Evolutionary conservation across 345 rosid genomes (phyloP).

Genomic region (Orychophragmus violaceus): DNA sequence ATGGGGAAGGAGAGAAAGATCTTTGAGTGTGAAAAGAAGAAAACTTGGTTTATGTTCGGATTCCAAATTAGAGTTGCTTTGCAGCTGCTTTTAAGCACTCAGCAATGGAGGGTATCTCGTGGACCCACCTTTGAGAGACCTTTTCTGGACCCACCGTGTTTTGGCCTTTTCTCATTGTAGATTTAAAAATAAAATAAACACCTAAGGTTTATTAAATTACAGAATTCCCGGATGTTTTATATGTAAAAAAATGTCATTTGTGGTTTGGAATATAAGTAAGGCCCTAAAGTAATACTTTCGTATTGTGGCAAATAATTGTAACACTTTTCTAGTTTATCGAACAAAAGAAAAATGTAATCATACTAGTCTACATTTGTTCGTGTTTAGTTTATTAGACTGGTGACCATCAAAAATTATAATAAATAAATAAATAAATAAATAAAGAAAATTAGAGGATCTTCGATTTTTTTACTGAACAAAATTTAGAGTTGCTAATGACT

Average conservation of each 20-base stretch:
- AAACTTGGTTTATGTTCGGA: conserved; percentile 20
- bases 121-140: conserved; percentile 28
- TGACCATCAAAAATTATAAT: no score
- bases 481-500: no score
- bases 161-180: background rate
- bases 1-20: conserved; percentile 8
- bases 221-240: background rate
- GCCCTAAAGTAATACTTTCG: no score
- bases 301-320: no score
- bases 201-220: background rate
- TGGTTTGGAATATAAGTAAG: background rate
- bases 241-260: background rate
- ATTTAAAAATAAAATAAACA: background rate
- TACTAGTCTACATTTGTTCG: background rate
- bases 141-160: conserved; percentile 29
- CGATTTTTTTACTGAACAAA: no score
- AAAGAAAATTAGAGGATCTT: no score
- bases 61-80: conserved; percentile 31
- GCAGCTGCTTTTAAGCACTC: conserved; percentile 50
- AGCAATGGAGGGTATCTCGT: conserved; percentile 13
- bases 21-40: conserved; percentile 22
- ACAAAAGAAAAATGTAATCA: no score
- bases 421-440: no score
- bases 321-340: no score
- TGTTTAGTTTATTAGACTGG: no score